phyloP scores from a whole-genome alignment of 139 green algal genomes.

The Zygnema cylindricum region DNA sequence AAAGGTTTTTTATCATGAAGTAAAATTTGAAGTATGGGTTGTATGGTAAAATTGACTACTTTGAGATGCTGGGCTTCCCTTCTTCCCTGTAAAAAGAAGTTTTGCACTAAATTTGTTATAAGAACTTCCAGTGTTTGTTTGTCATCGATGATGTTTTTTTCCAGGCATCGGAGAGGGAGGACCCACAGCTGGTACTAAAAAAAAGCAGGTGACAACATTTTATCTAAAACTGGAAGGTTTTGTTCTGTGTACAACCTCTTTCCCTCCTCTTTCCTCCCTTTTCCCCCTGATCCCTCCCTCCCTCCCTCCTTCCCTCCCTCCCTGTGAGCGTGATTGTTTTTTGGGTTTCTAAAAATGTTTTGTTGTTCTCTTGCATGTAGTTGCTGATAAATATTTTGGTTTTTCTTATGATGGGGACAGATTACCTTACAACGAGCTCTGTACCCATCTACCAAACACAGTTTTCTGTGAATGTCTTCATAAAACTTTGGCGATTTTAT shows the following conservation, averaged over 20 bases:
- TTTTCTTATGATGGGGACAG: constrained; percentile 26
- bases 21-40: no score
- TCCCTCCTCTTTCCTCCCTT: background rate
- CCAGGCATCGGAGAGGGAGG: background rate
- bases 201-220: no score
- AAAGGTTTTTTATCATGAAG: no score
- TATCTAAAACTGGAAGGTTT: no score
- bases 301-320: background rate
- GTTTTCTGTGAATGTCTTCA: constrained; percentile 56
- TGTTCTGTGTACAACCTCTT: background rate
- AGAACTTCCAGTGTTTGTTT: no score
- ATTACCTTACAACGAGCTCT: constrained; percentile 63
- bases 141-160: no score
- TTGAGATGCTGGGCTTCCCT: no score
- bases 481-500: constrained; percentile 61
- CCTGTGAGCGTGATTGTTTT: background rate
- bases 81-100: no score
- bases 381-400: no score
- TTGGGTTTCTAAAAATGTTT: background rate
- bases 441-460: constrained; percentile 37
- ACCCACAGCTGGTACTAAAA: background rate
- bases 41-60: no score
- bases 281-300: background rate
- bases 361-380: constrained; percentile 22
- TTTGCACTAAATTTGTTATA: no score